These are phyloP conservation scores for Phytophthora crassamura DNA, from an alignment of 352 stramenopile genomes.

Conservation along the genomic window DNA sequence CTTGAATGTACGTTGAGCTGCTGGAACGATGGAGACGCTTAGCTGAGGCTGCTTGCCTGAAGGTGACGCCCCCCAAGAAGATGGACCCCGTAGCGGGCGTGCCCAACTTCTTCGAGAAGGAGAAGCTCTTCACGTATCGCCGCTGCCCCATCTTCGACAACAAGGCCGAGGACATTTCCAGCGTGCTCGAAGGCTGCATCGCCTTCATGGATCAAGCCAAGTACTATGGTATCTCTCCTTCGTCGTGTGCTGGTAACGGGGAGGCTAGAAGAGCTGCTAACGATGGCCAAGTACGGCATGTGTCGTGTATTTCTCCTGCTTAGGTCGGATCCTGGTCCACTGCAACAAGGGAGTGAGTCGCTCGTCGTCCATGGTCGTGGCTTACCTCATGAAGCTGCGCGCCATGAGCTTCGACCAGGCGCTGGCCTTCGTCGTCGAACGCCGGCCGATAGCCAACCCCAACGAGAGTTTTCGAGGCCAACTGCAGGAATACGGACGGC, in stretches of 20 bases:
- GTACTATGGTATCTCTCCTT: constrained; percentile 82
- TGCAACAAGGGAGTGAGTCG: constrained; percentile 93
- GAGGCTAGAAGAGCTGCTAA: constrained; percentile 35
- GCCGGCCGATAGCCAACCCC: constrained; percentile 69
- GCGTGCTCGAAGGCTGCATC: constrained; percentile 82
- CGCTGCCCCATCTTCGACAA: constrained; percentile 92
- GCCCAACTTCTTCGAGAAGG: constrained; percentile 93
- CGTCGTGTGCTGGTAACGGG: not conserved
- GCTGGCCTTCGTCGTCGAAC: constrained; percentile 59
- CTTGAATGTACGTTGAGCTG: constrained; percentile 62
- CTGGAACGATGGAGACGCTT: too few species aligned
- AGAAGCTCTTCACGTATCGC: constrained; percentile 78
- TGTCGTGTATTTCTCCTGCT: constrained; percentile 20
- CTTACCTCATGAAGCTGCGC: constrained; percentile 91
- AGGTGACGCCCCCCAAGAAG: constrained; percentile 83
- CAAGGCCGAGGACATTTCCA: constrained; percentile 88
- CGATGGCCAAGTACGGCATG: constrained; percentile 41
- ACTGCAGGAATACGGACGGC: constrained; percentile 61
- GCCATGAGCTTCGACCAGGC: constrained; percentile 75
- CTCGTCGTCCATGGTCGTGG: constrained; percentile 89
- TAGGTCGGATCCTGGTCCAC: constrained; percentile 90
- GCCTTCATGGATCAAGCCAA: constrained; percentile 93
- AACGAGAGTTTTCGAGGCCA: constrained; percentile 78
- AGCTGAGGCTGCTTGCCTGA: constrained; percentile 3
- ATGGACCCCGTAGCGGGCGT: constrained; percentile 86